Conservation (phyloP, 169 alveolate species). For the Eimeria tenella region DNA sequence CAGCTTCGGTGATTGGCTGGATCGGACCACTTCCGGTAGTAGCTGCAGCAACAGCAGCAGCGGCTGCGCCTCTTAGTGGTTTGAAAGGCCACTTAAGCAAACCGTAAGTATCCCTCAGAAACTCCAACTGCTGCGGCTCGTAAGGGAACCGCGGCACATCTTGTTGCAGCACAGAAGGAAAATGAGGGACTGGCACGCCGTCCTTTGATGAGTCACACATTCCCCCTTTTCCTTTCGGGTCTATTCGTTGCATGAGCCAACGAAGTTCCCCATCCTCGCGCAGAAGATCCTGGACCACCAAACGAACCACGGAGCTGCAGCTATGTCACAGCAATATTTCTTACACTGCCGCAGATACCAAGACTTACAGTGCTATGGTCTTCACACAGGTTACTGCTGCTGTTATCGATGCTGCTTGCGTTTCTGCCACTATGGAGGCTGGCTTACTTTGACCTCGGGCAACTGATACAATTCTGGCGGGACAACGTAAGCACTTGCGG, state of each 20-base stretch:
- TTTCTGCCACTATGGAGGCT: neutral
- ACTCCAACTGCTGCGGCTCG: conserved; percentile 77
- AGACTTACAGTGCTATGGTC: neutral
- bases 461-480: conserved; percentile 47
- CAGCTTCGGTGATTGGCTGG: conserved; percentile 45
- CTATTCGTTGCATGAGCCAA: conserved; percentile 67
- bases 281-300: conserved; percentile 44
- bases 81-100: conserved; percentile 79
- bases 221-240: conserved; percentile 32
- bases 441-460: conserved; percentile 67
- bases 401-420: neutral
- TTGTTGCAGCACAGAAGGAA: conserved; percentile 77
- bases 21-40: conserved; percentile 21
- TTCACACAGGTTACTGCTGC: neutral
- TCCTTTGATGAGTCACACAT: conserved; percentile 53
- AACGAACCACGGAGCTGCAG: neutral
- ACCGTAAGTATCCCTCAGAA: conserved; percentile 75
- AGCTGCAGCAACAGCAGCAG: conserved; percentile 39
- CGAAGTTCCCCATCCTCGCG: conserved; percentile 29
- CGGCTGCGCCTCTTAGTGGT: conserved; percentile 33
- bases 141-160: conserved; percentile 78
- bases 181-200: conserved; percentile 78
- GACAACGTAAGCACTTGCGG: conserved; percentile 51
- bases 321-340: neutral
- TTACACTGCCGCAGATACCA: neutral